Evolutionary conservation across 768 basidiomycete genomes (phyloP).

Genomic region (Tulasnella sp.): DNA sequence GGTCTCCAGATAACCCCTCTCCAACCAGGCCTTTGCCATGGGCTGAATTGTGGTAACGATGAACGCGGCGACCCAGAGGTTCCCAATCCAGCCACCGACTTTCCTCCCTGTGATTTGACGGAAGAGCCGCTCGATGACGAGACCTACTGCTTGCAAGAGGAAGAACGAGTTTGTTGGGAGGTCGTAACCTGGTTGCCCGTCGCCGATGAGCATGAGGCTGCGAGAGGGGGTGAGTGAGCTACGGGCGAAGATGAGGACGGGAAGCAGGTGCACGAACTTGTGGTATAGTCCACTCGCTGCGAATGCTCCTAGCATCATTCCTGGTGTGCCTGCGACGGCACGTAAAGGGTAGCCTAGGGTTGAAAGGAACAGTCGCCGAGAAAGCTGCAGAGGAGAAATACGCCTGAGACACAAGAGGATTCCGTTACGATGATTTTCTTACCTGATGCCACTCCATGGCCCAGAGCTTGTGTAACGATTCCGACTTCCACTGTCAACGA

Average conservation of each 20-base stretch:
- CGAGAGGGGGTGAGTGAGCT: neutral
- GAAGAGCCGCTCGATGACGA: conserved; percentile 27
- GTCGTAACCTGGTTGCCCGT: conserved; percentile 15
- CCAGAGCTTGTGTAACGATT: conserved; percentile 20
- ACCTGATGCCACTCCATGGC: conserved; percentile 27
- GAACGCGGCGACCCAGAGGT: conserved; percentile 21
- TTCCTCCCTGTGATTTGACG: conserved; percentile 20
- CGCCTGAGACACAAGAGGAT: neutral
- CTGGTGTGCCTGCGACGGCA: conserved; percentile 20
- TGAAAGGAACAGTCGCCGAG: conserved; percentile 25
- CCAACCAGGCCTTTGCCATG: conserved; percentile 6
- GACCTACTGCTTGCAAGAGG: conserved; percentile 21
- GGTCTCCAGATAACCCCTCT: conserved; percentile 21
- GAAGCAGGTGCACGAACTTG: neutral
- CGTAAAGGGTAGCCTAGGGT: conserved; percentile 23
- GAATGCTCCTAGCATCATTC: conserved; percentile 26
- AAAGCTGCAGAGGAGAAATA: conserved; percentile 2
- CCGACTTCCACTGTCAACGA: conserved; percentile 17
- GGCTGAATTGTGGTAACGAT: conserved; percentile 19
- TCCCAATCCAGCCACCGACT: conserved; percentile 25
- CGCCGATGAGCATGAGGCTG: conserved; percentile 19
- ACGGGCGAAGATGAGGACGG: neutral
- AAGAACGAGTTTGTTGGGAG: conserved; percentile 24
- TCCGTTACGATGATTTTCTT: neutral
- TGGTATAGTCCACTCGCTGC: conserved; percentile 24